Evolutionary conservation across 2,329 filamentous ascomycete genomes (phyloP), one percentile per base, ranked within the genome.

Genomic region (Aureobasidium pullulans): DNA sequence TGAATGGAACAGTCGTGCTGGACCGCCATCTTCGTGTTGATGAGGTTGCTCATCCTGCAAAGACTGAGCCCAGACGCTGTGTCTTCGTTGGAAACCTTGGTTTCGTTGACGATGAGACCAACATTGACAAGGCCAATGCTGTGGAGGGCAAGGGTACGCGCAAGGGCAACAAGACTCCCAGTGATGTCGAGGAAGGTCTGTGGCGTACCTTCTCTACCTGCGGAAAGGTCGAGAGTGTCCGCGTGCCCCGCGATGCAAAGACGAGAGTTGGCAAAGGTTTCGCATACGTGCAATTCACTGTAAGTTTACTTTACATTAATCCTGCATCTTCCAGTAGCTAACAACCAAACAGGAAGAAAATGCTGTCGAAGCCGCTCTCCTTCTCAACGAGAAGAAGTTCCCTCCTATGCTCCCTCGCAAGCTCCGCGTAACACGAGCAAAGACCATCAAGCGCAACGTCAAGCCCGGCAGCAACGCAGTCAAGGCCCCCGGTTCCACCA

Each of bases 211-310:
- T 96, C 68, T 76, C 80, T 62, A 84, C 88, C 70, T 86, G 82
- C 62, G 92, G 93, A 65, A 88, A 83, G 64, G 89, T 99, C 11
- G 93, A 99, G 75, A 96, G 87, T 69, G 95, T 99, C 37, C 88
- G 94, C 36, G 91, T 99, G 19, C 84, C 96, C 53, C 85, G 94
- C 59, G 94, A 99, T 69, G 80, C 89, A 63, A 87, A 88, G 65
- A 99, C 95, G 7, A 84, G 95, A 52, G 90, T 99, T 32, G 91
- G 94, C 68, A 99, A 99, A 72, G 94, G 94, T 4, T 90, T 99
- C 70, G 95, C 95, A 63, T 99, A 99, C 69, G 93, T 99, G 15
- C 94, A 99, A 70, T 99, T 99, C 75, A 84, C 87, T 69, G 57
- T 46, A 59, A 36, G 57, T 59, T 15, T 39, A 10, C 6, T 10